Percentiles rank a stretch among this genome's conserved stretches.
Conservation (phyloP, 192 early-diverging fungal genomes). For the Funneliformis geosporum region DNA sequence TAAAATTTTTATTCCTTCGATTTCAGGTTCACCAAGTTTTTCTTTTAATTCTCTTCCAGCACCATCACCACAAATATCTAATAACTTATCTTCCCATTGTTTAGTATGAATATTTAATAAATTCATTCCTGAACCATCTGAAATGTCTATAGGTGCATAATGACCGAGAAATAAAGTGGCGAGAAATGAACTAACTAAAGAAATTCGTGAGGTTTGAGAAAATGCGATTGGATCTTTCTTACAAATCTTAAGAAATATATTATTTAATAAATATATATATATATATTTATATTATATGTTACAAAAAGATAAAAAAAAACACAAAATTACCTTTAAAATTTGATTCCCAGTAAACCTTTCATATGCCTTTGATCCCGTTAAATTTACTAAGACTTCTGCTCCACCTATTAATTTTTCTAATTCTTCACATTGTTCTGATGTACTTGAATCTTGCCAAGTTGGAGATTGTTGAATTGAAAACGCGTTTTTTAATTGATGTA, state of each 20-base stretch:
- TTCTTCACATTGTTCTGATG: constrained; percentile 57
- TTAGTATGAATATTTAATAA: constrained; percentile 64
- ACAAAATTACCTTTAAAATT: constrained; percentile 58
- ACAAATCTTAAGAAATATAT: constrained; percentile 40
- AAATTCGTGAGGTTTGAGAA: constrained; percentile 58
- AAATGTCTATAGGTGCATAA: constrained; percentile 62
- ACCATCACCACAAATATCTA: constrained; percentile 44
- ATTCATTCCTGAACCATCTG: constrained; percentile 84
- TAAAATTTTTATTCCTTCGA: constrained; percentile 41
- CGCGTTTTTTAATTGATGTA: constrained; percentile 53
- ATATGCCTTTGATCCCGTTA: constrained; percentile 76
- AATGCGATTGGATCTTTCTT: constrained; percentile 43
- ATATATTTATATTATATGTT: no score
- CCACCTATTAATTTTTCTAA: constrained; percentile 70
- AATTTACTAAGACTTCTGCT: constrained; percentile 54
- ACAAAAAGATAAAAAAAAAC: constrained; percentile 14
- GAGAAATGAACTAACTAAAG: constrained; percentile 73
- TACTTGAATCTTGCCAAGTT: constrained; percentile 85
- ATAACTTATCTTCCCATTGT: constrained; percentile 53
- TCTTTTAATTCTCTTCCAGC: constrained; percentile 36
- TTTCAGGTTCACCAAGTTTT: constrained; percentile 51
- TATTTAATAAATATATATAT: no score
- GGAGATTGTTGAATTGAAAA: constrained; percentile 67
- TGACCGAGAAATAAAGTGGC: constrained; percentile 63
- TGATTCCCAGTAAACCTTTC: constrained; percentile 83